These are phyloP conservation scores for Achaetomiella virescens DNA, from an alignment of 495 filamentous ascomycete genomes.

Conservation along the genomic window DNA sequence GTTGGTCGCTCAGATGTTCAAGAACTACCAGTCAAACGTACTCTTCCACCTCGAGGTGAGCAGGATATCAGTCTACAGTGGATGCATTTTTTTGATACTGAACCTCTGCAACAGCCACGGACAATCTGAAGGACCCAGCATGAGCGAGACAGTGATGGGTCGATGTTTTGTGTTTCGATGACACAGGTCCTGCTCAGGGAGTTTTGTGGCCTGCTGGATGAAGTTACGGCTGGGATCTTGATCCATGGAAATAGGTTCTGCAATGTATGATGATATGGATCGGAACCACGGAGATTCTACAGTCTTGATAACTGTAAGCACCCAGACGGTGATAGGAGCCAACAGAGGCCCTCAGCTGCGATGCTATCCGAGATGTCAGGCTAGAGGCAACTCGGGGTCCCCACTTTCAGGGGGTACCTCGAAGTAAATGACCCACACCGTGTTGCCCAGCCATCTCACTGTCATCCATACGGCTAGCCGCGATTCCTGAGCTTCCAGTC, in stretches of 20 bases:
- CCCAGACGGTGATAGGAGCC: neutral
- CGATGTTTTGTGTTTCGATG: neutral
- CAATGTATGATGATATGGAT: too few species aligned
- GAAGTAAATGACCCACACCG: neutral
- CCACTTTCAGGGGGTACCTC: too few species aligned
- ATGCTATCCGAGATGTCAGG: too few species aligned
- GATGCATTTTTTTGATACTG: neutral
- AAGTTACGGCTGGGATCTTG: too few species aligned
- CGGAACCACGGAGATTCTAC: too few species aligned
- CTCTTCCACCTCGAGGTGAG: slow-evolving; percentile 90
- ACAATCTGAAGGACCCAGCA: slow-evolving; percentile 72
- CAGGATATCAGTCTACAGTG: neutral
- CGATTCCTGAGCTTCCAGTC: neutral
- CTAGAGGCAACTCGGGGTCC: too few species aligned
- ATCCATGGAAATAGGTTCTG: too few species aligned
- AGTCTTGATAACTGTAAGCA: neutral
- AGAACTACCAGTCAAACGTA: slow-evolving; percentile 98
- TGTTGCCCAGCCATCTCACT: neutral
- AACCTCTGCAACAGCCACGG: slow-evolving; percentile 55
- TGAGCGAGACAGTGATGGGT: neutral
- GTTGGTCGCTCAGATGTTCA: slow-evolving; percentile 98
- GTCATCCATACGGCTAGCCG: neutral
- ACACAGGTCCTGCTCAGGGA: too few species aligned
- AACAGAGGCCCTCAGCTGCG: too few species aligned
- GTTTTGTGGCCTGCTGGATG: too few species aligned